Base-by-base conservation (phyloP, 306 rosid species). In the Dicorynia guianensis region DNA sequence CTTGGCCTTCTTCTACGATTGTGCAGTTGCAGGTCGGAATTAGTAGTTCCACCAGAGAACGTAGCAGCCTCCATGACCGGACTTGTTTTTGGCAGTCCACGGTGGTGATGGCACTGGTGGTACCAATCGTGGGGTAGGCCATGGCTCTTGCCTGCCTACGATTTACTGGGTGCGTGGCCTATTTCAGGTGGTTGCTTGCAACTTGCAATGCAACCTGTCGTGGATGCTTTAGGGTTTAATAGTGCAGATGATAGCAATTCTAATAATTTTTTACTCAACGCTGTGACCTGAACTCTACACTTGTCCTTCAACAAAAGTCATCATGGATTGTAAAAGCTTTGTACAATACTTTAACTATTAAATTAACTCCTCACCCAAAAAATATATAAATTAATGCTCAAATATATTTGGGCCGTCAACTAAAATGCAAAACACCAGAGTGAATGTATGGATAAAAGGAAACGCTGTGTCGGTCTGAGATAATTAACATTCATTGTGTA, bases 41-140 rank as follows among this genome's bases (percentile, higher is more conserved):
- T 42, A 94, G 86, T 8, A 90, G 82, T 54, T 91, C 84, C 13
- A 84, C 39, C 38, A 94, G 87, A 12, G 91, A 88, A 59, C 96
- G 97, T n/a, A 94, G 91, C 5, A 94, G 81, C 74, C 90, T 84
- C 96, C 96, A 94, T 55, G 98, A 91, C 34, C 97, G 87, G 54
- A 91, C 98, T 84, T 94, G 95, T 52, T 92, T 94, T 15, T 94
- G 95, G 84, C 98, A 94, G 70, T 91, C 98, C 11, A 94, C 97
- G 14, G 87, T 69, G 73, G 91, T 87, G 74, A 90, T 85, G 4
- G 79, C 79, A 80, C 17, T 82, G 74, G 79, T 58, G 12, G 64
- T 75, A 49, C 83, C 84, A 39, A 76, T 43, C 19, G 72, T 58
- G 4, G 77, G 80, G 64, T 79, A 73, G 11, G 79, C 80, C 91